A percentile compares a stretch with the other conserved stretches of the same genome.
Evolutionary conservation across 306 rosid genomes (phyloP).

Genomic region (Pterocarpus macrocarpus): DNA sequence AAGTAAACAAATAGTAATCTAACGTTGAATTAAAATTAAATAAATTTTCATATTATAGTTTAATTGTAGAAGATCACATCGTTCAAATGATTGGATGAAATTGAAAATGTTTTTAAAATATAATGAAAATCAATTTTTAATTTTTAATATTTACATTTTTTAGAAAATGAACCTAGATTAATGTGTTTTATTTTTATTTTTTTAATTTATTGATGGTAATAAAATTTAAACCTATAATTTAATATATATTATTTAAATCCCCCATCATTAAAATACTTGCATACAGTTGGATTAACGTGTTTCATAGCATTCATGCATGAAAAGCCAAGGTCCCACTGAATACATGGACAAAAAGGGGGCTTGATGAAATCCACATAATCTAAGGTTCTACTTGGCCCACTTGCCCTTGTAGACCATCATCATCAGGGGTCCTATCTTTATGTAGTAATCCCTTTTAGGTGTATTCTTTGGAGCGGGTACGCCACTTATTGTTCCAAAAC

Average conservation of each 20-base stretch:
- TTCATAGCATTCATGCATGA: background rate
- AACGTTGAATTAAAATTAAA: background rate
- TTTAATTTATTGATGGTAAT: no score
- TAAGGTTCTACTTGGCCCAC: background rate
- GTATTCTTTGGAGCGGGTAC: background rate
- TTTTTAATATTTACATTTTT: no score
- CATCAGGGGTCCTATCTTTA: background rate
- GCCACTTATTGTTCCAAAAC: background rate
- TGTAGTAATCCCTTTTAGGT: background rate
- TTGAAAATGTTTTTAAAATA: no score
- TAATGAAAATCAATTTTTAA: no score
- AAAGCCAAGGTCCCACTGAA: background rate
- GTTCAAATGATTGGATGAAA: background rate
- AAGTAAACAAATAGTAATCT: background rate
- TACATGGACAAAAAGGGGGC: background rate
- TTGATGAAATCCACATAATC: slow-evolving; percentile 21
- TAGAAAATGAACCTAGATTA: no score
- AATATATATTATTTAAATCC: no score
- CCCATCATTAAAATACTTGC: no score
- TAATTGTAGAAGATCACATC: background rate
- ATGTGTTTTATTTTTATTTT: no score
- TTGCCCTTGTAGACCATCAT: background rate
- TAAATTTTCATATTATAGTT: background rate
- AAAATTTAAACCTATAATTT: no score
- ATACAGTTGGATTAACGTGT: background rate